phyloP scores from a whole-genome alignment of 208 protist genomes.

The Entamoeba dispar region DNA sequence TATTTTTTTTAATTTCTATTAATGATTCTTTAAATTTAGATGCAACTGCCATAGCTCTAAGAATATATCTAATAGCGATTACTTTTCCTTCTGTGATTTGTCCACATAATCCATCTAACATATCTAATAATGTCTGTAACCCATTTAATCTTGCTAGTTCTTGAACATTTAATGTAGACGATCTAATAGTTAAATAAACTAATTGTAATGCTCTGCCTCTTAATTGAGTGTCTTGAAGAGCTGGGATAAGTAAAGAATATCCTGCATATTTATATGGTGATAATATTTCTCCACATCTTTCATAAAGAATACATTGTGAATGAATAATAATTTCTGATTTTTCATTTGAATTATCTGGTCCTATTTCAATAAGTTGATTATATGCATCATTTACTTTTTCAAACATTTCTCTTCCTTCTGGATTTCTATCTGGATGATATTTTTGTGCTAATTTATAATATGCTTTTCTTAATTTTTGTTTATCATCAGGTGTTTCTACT shows the following conservation, averaged over 20 bases:
- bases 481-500: not conserved
- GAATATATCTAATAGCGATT: not conserved
- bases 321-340: not conserved
- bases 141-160: not conserved
- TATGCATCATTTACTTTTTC: not conserved
- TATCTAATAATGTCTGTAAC: not conserved
- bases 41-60: not conserved
- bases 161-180: not conserved
- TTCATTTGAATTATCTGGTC: not conserved
- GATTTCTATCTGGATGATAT: not conserved
- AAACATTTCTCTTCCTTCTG: not conserved
- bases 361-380: not conserved
- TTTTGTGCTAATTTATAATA: not conserved
- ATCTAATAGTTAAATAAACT: not conserved
- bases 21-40: not conserved
- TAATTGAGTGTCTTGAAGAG: not conserved
- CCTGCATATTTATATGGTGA: not conserved
- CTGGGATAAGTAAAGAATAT: not conserved
- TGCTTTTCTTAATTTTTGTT: not conserved
- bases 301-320: not conserved
- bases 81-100: not conserved
- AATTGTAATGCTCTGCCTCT: not conserved
- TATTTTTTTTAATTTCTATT: not conserved
- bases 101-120: not conserved
- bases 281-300: not conserved